Conservation (phyloP, 306 rosid genomes). For the Begonia fuchsioides region DNA sequence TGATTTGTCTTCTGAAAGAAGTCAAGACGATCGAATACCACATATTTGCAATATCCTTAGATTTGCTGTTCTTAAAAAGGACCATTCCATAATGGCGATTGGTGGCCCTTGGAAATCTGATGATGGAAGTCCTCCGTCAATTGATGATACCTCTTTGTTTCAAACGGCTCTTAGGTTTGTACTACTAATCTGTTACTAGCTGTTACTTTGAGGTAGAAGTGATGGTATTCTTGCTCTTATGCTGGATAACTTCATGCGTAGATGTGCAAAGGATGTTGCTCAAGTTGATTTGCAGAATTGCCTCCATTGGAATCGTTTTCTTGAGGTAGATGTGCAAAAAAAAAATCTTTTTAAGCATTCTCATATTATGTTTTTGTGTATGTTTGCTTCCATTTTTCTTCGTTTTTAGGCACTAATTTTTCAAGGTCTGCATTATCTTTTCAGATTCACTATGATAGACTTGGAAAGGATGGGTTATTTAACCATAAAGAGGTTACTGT, state of each 20-base stretch:
- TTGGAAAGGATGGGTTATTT: slow-evolving; percentile 80
- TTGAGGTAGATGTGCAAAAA: slow-evolving; percentile 43
- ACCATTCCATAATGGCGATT: slow-evolving; percentile 68
- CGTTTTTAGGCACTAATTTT: slow-evolving; percentile 5
- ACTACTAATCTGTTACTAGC: slow-evolving; percentile 7
- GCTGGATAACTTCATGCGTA: slow-evolving; percentile 12
- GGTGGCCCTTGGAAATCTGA: slow-evolving; percentile 86
- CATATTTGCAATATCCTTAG: slow-evolving; percentile 83
- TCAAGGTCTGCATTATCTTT: slow-evolving; percentile 8
- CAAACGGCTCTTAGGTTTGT: slow-evolving; percentile 67
- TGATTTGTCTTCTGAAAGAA: slow-evolving; percentile 79
- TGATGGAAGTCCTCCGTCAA: slow-evolving; percentile 81
- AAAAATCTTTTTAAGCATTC: slow-evolving; percentile 1
- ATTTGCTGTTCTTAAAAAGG: slow-evolving; percentile 85
- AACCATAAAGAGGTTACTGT: slow-evolving; percentile 91
- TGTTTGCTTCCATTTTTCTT: background rate
- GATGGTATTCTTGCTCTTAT: slow-evolving; percentile 7
- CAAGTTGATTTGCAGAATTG: slow-evolving; percentile 77
- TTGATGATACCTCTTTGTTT: slow-evolving; percentile 51
- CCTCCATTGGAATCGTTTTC: slow-evolving; percentile 81
- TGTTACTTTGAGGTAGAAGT: background rate
- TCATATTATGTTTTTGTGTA: slow-evolving; percentile 2
- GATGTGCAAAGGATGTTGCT: slow-evolving; percentile 52
- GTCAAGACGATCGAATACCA: slow-evolving; percentile 62
- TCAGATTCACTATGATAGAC: slow-evolving; percentile 90